phyloP scores from a whole-genome alignment of 176 grass and related monocot species.

The Puya raimondii region DNA sequence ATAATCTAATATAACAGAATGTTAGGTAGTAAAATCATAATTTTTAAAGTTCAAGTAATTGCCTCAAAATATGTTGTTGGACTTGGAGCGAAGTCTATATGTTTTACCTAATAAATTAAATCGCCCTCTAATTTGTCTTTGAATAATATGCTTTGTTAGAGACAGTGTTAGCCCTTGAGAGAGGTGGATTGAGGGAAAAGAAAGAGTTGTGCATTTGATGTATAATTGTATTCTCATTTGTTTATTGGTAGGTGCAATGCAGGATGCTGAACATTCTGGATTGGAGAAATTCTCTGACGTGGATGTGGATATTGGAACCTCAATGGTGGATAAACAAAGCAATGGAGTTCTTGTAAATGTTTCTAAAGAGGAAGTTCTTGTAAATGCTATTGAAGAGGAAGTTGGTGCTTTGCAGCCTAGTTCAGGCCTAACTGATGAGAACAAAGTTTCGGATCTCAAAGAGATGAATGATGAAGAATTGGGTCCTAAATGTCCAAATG shows the following conservation, averaged over 20 bases:
- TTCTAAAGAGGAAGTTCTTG: neutral
- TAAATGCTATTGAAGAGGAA: neutral
- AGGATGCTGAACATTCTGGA: constrained; percentile 44
- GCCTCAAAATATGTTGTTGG: too few species aligned
- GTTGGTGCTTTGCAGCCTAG: neutral
- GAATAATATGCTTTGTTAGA: too few species aligned
- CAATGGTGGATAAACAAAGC: neutral
- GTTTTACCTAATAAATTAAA: too few species aligned
- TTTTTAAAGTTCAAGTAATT: too few species aligned
- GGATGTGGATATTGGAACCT: neutral
- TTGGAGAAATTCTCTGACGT: constrained; percentile 42
- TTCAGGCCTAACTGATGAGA: neutral
- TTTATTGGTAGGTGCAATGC: constrained; percentile 43
- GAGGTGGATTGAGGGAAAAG: neutral
- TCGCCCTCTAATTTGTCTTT: too few species aligned
- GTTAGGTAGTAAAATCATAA: too few species aligned
- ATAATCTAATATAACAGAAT: too few species aligned
- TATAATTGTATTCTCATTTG: constrained; percentile 30
- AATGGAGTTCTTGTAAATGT: neutral
- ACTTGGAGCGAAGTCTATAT: too few species aligned
- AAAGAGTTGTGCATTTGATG: neutral
- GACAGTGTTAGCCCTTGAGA: constrained; percentile 20
- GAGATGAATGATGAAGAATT: constrained; percentile 3
- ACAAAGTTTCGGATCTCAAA: neutral
- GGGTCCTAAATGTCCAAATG: neutral